These are phyloP conservation scores for Craspedostauros australis DNA, from an alignment of 108 stramenopile genomes.

Conservation along the genomic window DNA sequence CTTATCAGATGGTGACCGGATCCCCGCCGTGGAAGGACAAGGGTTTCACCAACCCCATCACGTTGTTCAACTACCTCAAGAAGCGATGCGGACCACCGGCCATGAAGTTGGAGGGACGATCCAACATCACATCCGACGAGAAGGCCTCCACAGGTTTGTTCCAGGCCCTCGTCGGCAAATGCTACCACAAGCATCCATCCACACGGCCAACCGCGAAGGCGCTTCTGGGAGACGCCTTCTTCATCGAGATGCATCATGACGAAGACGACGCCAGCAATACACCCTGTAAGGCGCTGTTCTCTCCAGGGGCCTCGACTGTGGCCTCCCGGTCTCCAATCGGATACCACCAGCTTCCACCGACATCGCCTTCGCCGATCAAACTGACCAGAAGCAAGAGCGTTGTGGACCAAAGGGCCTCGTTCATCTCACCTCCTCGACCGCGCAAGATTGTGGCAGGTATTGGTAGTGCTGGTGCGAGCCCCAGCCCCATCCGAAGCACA, in stretches of 20 bases:
- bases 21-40: constrained; percentile 87
- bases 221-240: constrained; percentile 38
- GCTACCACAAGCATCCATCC: constrained; percentile 66
- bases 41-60: constrained; percentile 87
- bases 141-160: constrained; percentile 4
- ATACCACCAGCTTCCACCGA: background rate
- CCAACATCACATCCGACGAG: constrained; percentile 1
- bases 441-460: background rate
- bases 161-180: constrained; percentile 37
- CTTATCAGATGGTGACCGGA: constrained; percentile 85
- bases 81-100: constrained; percentile 45
- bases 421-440: constrained; percentile 19
- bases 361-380: constrained; percentile 1
- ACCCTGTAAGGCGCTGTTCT: constrained; percentile 20
- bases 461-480: background rate
- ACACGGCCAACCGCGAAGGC: constrained; percentile 49
- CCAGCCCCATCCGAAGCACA: background rate
- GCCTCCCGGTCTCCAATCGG: background rate
- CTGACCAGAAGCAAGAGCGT: constrained; percentile 5
- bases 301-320: constrained; percentile 8
- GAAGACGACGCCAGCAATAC: constrained; percentile 23
- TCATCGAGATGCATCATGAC: constrained; percentile 11
- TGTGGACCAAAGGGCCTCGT: constrained; percentile 1
- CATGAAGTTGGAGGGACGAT: constrained; percentile 15
- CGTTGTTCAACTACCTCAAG: constrained; percentile 77